Conservation (phyloP, 2,329 filamentous ascomycete species). For the Stachybotrys elegans region DNA sequence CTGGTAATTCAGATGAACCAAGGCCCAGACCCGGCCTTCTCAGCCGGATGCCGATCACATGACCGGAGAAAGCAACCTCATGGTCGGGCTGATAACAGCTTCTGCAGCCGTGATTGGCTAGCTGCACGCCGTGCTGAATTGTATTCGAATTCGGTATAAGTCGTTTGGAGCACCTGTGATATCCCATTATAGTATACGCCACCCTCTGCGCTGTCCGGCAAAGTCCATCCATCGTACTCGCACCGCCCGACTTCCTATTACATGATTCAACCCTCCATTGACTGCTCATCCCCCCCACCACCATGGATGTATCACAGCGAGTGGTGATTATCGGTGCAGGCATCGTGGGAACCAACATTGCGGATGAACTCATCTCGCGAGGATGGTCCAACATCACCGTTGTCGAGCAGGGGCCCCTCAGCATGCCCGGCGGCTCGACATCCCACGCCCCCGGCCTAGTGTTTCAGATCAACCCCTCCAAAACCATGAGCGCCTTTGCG, state of each 20-base stretch:
- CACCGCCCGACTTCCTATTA: background rate
- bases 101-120: background rate
- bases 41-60: conserved; percentile 15
- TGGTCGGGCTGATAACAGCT: background rate
- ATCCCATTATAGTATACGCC: no score
- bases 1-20: no score
- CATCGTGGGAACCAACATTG: conserved; percentile 59
- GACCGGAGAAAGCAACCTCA: conserved; percentile 4
- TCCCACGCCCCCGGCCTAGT: conserved; percentile 61
- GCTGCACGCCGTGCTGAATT: conserved; percentile 1
- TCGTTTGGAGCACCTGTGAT: no score
- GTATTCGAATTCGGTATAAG: conserved; percentile 3
- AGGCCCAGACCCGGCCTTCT: conserved; percentile 3
- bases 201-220: no score
- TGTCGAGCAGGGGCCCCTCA: conserved; percentile 57
- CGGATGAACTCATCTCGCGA: conserved; percentile 56
- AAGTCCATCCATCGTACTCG: no score
- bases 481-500: conserved; percentile 53
- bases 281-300: conserved; percentile 7
- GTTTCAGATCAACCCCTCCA: conserved; percentile 56
- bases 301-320: conserved; percentile 31
- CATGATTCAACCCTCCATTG: conserved; percentile 8
- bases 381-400: conserved; percentile 62
- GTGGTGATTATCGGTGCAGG: conserved; percentile 60
- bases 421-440: conserved; percentile 60